Evolutionary conservation across 495 filamentous ascomycete genomes (phyloP), one percentile per base, ranked within the genome.

Genomic region (Penicillium parvum): DNA sequence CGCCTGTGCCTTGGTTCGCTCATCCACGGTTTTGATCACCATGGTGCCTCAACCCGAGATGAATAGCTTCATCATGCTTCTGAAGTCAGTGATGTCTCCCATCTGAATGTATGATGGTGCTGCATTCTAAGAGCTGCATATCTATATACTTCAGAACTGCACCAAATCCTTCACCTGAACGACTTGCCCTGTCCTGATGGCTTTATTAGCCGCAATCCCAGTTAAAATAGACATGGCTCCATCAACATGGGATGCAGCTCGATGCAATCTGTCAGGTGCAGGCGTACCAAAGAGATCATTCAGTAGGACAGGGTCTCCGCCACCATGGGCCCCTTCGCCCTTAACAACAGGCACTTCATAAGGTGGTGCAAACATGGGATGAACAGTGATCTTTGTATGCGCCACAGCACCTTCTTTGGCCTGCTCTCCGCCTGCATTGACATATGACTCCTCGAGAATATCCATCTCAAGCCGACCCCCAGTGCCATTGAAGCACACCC

Each of bases 161-260:
- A 63, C 46, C 10, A 63, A 16, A 37, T 63, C 60, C 28, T 56
- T 45, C 1, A 63, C 57, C 6, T 56, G 48, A 12, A 65, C 58
- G 7, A 58, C 36, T 28, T 63, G 66, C 0, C 75, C 76, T 33
- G 69, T 78, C 1, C 68, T 66, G 23, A 79, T 74, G 4, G 76
- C 76, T 54, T 56, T 61, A 43, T 79, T 81, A 5, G 76, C 76
- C 18, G 73, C 75, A 47, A 81, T 76, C 0, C 76, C 77, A 0
- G 75, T 79, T 46, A 78, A 25, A 30, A 81, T 79, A 4, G 73
- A 76, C 47, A 68, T 58, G 0, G 74, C 76, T 3, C 76, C 77
- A 43, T 81, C 75, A 7, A 79, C 48, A 55, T 78, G 73, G 12
- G 54, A 57, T 11, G 62, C 62, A 20, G 62, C 59, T 10, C 62